Evolutionary conservation across 306 rosid species (phyloP).

Genomic region (Boehmeria nivea): DNA sequence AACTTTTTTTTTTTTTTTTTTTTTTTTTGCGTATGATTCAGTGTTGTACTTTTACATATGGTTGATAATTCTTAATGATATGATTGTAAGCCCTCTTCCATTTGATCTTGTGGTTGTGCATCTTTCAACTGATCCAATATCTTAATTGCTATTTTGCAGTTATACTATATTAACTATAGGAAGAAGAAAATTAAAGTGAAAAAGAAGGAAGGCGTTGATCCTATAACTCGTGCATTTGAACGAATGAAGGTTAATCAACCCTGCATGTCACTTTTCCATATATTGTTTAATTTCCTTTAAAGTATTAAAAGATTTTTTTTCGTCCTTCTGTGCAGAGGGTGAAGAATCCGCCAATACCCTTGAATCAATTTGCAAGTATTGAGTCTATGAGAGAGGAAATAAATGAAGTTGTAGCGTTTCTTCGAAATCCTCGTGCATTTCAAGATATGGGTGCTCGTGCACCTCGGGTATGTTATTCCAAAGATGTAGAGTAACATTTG

Average conservation of each 20-base stretch:
- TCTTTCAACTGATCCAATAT: conserved; percentile 10
- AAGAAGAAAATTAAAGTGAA: conserved; percentile 34
- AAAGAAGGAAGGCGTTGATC: conserved; percentile 77
- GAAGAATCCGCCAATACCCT: conserved; percentile 89
- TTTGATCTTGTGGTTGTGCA: too few relatives aligned
- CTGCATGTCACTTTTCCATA: not conserved
- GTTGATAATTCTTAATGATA: too few relatives aligned
- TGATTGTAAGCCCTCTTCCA: not conserved
- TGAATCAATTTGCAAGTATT: conserved; percentile 78
- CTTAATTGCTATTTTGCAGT: conserved; percentile 54
- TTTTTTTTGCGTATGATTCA: not conserved
- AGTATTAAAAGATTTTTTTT: conserved; percentile 22
- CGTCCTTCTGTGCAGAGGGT: conserved; percentile 70
- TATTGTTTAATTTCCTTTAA: conserved; percentile 9
- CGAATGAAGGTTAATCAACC: conserved; percentile 76
- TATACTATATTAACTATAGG: conserved; percentile 41
- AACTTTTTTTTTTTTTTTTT: conserved; percentile 9
- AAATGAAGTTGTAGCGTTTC: conserved; percentile 87
- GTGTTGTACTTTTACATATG: not conserved
- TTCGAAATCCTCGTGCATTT: conserved; percentile 84
- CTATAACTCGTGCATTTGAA: conserved; percentile 86
- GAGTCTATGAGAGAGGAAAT: conserved; percentile 97
- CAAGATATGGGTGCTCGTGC: conserved; percentile 97
- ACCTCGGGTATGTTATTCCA: conserved; percentile 70
- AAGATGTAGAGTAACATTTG: not conserved